Conservation (phyloP, 257 asterid genomes). For the Fraxinus pennsylvanica region DNA sequence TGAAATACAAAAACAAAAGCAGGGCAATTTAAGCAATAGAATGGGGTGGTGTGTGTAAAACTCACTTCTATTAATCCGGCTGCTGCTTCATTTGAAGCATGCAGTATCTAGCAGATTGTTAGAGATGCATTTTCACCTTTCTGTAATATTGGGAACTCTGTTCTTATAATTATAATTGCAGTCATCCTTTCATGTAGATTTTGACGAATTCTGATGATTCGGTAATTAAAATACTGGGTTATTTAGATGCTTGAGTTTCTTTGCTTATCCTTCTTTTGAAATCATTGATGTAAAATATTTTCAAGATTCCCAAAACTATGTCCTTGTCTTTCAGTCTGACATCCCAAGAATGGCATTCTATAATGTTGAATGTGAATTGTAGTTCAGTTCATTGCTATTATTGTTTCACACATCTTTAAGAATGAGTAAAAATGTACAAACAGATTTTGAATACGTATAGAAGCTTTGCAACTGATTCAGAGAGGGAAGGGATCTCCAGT, state of each 20-base stretch:
- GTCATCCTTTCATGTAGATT: not conserved
- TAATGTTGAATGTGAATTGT: not conserved
- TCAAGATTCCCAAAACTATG: not conserved
- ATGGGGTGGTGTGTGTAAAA: not conserved
- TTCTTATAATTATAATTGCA: not conserved
- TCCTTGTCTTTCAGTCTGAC: not conserved
- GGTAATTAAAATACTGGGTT: not conserved
- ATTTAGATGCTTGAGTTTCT: not conserved
- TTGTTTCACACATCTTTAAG: constrained; percentile 14
- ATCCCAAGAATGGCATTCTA: not conserved
- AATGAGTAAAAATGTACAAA: constrained; percentile 20
- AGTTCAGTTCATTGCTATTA: constrained; percentile 9
- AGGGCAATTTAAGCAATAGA: not conserved
- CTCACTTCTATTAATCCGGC: not conserved
- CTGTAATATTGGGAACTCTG: not conserved
- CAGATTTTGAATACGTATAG: constrained; percentile 78
- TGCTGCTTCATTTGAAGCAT: constrained; percentile 11
- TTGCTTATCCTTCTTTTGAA: not conserved
- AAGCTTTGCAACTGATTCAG: constrained; percentile 76
- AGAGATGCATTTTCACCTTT: not conserved
- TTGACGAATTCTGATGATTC: not conserved
- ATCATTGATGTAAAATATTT: not conserved
- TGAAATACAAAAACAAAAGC: not conserved
- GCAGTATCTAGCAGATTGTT: not conserved
- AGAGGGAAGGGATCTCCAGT: constrained; percentile 66